These are phyloP conservation scores for Musa schizocarpa DNA, from an alignment of 176 grass and related monocot species.

Conservation along the genomic window DNA sequence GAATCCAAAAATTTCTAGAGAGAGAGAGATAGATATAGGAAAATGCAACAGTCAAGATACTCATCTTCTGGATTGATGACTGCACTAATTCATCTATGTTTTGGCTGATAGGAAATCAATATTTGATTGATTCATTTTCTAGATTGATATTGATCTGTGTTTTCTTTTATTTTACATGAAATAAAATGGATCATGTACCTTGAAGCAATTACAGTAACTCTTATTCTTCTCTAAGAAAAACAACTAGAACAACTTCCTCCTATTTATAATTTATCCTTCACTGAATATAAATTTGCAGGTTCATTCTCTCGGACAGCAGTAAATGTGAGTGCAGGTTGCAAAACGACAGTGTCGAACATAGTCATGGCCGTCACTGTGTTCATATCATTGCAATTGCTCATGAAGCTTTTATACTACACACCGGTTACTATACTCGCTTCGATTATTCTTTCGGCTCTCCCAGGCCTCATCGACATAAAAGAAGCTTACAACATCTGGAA, in stretches of 20 bases:
- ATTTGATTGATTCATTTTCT: too few species aligned
- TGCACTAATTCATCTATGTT: background rate
- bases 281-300: conserved; percentile 30
- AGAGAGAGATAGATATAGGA: background rate
- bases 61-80: background rate
- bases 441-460: conserved; percentile 86
- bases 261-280: too few species aligned
- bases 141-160: too few species aligned
- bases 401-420: conserved; percentile 79
- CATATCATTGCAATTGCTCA: conserved; percentile 52
- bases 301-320: conserved; percentile 89
- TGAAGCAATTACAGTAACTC: too few species aligned
- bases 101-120: too few species aligned
- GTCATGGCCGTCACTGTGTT: conserved; percentile 78
- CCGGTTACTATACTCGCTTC: conserved; percentile 89
- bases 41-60: too few species aligned
- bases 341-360: conserved; percentile 74
- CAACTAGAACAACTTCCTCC: too few species aligned
- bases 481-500: conserved; percentile 73
- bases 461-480: conserved; percentile 72
- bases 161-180: too few species aligned
- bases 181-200: too few species aligned
- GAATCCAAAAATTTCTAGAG: background rate
- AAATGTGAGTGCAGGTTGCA: conserved; percentile 83
- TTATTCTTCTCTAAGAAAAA: background rate